A percentile compares a stretch with the other conserved stretches of the same genome.
Evolutionary conservation across 306 rosid species (phyloP).

Genomic region (Cyamopsis tetragonoloba): DNA sequence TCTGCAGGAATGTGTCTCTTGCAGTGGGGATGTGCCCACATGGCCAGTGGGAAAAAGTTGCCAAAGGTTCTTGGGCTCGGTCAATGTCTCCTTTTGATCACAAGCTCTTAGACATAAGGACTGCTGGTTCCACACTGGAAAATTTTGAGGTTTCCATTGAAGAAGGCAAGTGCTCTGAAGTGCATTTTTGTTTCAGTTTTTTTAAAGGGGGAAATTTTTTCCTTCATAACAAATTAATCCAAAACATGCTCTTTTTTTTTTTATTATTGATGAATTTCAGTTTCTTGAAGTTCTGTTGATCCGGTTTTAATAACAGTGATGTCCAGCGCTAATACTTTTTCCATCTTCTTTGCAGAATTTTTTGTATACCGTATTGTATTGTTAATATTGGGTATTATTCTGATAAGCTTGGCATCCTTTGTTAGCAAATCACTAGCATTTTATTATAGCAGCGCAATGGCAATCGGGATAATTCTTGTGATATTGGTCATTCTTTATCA

Average conservation of each 20-base stretch:
- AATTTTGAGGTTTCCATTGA: slow-evolving; percentile 62
- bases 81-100: slow-evolving; percentile 82
- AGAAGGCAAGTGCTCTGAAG: slow-evolving; percentile 54
- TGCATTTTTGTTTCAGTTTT: background rate
- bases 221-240: background rate
- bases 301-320: background rate
- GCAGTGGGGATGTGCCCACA: slow-evolving; percentile 78
- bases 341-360: slow-evolving; percentile 57
- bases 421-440: slow-evolving; percentile 72
- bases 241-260: background rate
- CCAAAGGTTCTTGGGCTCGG: slow-evolving; percentile 66
- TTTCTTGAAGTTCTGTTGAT: slow-evolving; percentile 8
- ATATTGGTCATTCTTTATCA: slow-evolving; percentile 82
- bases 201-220: background rate
- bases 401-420: slow-evolving; percentile 68
- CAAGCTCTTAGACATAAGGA: slow-evolving; percentile 67
- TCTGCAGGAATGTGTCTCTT: slow-evolving; percentile 71
- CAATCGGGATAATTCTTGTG: slow-evolving; percentile 74
- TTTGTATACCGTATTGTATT: slow-evolving; percentile 52
- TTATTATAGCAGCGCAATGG: slow-evolving; percentile 82
- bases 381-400: slow-evolving; percentile 50
- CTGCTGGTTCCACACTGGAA: slow-evolving; percentile 57
- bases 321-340: background rate
- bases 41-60: slow-evolving; percentile 81
- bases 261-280: slow-evolving; percentile 6